These are phyloP conservation scores for Fusarium pseudoanthophilum DNA, from an alignment of 2,329 filamentous ascomycete genomes.

Conservation along the genomic window DNA sequence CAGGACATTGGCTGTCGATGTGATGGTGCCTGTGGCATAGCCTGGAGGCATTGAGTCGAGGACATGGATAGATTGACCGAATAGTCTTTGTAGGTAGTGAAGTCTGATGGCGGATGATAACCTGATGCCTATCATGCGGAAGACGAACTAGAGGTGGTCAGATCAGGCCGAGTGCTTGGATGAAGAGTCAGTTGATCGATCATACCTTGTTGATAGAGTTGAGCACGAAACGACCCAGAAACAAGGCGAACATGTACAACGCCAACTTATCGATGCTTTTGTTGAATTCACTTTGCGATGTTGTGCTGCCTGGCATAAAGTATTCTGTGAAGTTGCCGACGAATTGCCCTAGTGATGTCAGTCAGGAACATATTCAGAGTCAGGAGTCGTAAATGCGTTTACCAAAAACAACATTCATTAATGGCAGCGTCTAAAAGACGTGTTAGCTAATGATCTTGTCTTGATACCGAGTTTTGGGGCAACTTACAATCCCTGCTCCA, in stretches of 20 bases:
- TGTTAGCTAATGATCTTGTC: background rate
- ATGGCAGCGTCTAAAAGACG: slow-evolving; percentile 57
- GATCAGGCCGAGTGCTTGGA: background rate
- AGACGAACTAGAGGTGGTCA: slow-evolving; percentile 55
- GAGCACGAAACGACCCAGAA: slow-evolving; percentile 71
- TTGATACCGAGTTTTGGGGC: background rate
- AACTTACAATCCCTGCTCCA: slow-evolving; percentile 56
- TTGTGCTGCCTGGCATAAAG: slow-evolving; percentile 47
- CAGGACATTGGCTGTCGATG: slow-evolving; percentile 70
- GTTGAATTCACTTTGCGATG: slow-evolving; percentile 54
- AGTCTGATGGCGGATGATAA: slow-evolving; percentile 70
- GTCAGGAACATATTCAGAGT: background rate
- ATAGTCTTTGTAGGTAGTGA: slow-evolving; percentile 71
- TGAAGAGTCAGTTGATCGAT: background rate
- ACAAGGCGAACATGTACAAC: slow-evolving; percentile 77
- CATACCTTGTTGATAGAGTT: slow-evolving; percentile 69
- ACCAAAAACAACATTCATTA: slow-evolving; percentile 71
- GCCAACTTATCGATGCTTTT: slow-evolving; percentile 57
- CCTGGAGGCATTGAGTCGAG: slow-evolving; percentile 74
- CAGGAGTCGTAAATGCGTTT: slow-evolving; percentile 14
- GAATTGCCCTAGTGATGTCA: slow-evolving; percentile 50
- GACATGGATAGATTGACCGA: slow-evolving; percentile 73
- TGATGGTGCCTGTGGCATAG: slow-evolving; percentile 71
- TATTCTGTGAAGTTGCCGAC: slow-evolving; percentile 61
- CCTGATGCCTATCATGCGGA: slow-evolving; percentile 70